phyloP scores from a whole-genome alignment of 2,329 filamentous ascomycete genomes.

The Alternaria ventricosa region DNA sequence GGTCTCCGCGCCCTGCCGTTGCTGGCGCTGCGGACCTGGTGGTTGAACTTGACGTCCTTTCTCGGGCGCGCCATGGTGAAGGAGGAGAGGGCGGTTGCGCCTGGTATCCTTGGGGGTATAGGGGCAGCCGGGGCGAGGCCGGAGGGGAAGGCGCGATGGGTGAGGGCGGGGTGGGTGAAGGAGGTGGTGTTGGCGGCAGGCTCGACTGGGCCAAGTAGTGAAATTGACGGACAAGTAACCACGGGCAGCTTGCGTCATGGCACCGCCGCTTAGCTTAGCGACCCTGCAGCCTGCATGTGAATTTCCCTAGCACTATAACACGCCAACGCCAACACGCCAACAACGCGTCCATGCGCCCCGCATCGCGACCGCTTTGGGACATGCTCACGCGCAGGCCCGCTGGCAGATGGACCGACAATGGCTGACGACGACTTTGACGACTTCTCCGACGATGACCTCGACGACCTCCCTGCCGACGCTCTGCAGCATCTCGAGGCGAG shows the following conservation, averaged over 20 bases:
- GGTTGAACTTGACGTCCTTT: constrained; percentile 67
- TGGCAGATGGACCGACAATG: constrained; percentile 26
- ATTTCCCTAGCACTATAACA: background rate
- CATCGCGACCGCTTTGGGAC: constrained; percentile 8
- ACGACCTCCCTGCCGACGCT: constrained; percentile 53
- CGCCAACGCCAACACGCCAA: constrained; percentile 5
- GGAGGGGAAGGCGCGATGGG: background rate
- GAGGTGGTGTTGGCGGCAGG: constrained; percentile 5
- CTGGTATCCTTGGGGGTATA: background rate
- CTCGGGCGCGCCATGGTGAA: constrained; percentile 51
- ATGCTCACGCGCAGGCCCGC: constrained; percentile 1
- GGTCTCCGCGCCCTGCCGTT: constrained; percentile 63
- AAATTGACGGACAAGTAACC: constrained; percentile 13
- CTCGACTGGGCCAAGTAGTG: constrained; percentile 12
- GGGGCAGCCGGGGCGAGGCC: background rate
- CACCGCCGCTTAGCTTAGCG: background rate
- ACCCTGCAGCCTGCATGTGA: constrained; percentile 16
- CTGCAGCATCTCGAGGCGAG: constrained; percentile 54
- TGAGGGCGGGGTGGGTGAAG: background rate
- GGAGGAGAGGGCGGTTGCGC: constrained; percentile 8
- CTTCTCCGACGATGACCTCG: constrained; percentile 54
- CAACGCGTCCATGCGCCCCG: constrained; percentile 17
- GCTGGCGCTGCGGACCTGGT: constrained; percentile 53
- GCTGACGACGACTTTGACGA: constrained; percentile 56
- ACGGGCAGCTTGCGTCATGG: constrained; percentile 21